These are phyloP conservation scores for Themeda triandra DNA, from an alignment of 176 grass and related monocot genomes.

Conservation along the genomic window DNA sequence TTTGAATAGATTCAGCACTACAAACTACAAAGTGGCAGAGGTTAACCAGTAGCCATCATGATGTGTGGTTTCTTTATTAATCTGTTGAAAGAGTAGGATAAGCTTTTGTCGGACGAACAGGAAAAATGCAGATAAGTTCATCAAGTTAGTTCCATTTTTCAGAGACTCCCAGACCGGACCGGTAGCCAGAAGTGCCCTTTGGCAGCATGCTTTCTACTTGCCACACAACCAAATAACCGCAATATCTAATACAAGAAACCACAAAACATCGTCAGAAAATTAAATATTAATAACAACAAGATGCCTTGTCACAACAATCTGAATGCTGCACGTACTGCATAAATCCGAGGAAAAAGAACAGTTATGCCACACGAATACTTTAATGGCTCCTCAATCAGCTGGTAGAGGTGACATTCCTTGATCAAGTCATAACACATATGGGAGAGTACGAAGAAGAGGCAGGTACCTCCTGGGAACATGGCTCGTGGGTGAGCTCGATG, in stretches of 20 bases:
- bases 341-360: neutral
- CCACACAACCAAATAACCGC: neutral
- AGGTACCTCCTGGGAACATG: slow-evolving; percentile 85
- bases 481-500: slow-evolving; percentile 79
- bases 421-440: neutral
- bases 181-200: neutral
- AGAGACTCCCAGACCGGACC: neutral
- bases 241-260: neutral
- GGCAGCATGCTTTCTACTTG: neutral
- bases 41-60: slow-evolving; percentile 39
- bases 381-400: neutral
- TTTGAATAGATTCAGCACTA: slow-evolving; percentile 31
- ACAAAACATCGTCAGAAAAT: neutral
- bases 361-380: neutral
- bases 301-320: neutral
- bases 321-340: neutral
- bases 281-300: neutral
- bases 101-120: neutral
- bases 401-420: neutral
- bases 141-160: neutral
- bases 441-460: neutral
- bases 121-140: neutral
- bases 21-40: neutral
- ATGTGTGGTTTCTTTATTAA: slow-evolving; percentile 9
- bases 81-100: neutral